Evolutionary conservation across 2,329 filamentous ascomycete genomes (phyloP).

Genomic region (Aureobasidium sp.): DNA sequence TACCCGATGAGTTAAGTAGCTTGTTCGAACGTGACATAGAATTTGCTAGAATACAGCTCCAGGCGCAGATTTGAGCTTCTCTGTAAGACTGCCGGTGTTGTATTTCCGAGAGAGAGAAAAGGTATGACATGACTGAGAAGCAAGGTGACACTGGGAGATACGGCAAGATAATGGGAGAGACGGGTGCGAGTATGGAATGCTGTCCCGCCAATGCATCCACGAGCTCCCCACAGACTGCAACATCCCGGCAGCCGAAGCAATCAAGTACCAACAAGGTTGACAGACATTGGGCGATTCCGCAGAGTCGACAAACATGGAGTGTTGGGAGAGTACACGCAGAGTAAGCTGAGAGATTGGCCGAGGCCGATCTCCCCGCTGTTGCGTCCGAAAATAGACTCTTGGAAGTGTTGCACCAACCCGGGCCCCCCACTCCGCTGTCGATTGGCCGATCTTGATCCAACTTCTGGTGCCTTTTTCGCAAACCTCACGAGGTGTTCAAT

Average conservation of each 20-base stretch:
- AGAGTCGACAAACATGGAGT: background rate
- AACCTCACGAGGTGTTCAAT: background rate
- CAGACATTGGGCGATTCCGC: background rate
- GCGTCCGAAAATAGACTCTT: conserved; percentile 3
- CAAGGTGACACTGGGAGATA: conserved; percentile 1
- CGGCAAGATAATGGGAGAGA: background rate
- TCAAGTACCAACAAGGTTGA: conserved; percentile 7
- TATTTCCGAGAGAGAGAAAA: background rate
- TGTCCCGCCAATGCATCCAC: conserved; percentile 8
- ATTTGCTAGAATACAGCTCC: background rate
- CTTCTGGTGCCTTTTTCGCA: background rate
- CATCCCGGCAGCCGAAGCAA: conserved; percentile 8
- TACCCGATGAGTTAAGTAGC: background rate
- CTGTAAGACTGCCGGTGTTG: background rate
- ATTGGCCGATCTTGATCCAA: background rate
- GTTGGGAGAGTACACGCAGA: background rate
- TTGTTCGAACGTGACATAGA: background rate
- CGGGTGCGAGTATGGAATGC: conserved; percentile 3
- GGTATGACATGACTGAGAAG: background rate
- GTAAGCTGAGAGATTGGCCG: conserved; percentile 5
- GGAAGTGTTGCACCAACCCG: background rate
- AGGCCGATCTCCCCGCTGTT: conserved; percentile 6
- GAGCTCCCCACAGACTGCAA: background rate
- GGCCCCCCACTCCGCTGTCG: background rate
- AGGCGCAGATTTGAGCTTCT: background rate